A percentile compares a stretch with the other conserved stretches of the same genome.
phyloP scores from a whole-genome alignment of 306 rosid genomes.

The Alnus glutinosa region DNA sequence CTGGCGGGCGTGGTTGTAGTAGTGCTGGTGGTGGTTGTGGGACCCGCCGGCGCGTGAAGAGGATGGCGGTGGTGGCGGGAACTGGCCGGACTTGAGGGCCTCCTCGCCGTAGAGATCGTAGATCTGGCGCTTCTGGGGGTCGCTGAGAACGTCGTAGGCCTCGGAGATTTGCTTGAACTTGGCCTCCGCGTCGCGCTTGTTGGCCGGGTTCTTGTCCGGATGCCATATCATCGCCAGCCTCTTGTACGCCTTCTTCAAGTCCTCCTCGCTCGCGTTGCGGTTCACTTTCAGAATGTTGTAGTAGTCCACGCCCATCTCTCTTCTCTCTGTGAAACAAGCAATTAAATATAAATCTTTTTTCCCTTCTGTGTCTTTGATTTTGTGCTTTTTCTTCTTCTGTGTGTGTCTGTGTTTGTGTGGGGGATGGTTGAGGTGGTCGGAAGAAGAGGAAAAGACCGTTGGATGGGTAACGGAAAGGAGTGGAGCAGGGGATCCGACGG shows the following conservation, averaged over 20 bases:
- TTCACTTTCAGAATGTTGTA: slow-evolving; percentile 91
- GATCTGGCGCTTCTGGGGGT: slow-evolving; percentile 94
- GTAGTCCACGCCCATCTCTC: slow-evolving; percentile 75
- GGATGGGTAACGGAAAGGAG: slow-evolving; percentile 27
- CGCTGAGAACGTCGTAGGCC: slow-evolving; percentile 83
- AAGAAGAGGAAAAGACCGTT: slow-evolving; percentile 14
- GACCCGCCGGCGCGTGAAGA: slow-evolving; percentile 27
- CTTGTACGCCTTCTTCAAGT: slow-evolving; percentile 77
- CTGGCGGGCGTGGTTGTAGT: slow-evolving; percentile 41
- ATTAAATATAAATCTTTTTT: no score
- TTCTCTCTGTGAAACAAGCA: neutral
- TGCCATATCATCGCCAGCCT: slow-evolving; percentile 87
- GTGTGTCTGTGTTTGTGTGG: neutral
- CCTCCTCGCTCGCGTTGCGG: slow-evolving; percentile 80
- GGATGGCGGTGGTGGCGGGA: slow-evolving; percentile 57
- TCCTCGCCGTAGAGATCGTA: slow-evolving; percentile 91
- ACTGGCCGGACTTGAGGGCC: slow-evolving; percentile 74
- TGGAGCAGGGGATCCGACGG: slow-evolving; percentile 37
- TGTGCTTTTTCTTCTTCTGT: neutral
- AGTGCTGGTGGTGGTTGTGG: slow-evolving; percentile 34
- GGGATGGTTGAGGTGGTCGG: slow-evolving; percentile 4
- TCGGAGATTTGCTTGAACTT: slow-evolving; percentile 89
- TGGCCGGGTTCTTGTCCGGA: slow-evolving; percentile 81
- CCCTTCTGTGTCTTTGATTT: neutral
- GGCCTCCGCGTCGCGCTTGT: slow-evolving; percentile 69